These are phyloP conservation scores for Trametes coccinea DNA, from an alignment of 768 basidiomycete species.

Conservation along the genomic window DNA sequence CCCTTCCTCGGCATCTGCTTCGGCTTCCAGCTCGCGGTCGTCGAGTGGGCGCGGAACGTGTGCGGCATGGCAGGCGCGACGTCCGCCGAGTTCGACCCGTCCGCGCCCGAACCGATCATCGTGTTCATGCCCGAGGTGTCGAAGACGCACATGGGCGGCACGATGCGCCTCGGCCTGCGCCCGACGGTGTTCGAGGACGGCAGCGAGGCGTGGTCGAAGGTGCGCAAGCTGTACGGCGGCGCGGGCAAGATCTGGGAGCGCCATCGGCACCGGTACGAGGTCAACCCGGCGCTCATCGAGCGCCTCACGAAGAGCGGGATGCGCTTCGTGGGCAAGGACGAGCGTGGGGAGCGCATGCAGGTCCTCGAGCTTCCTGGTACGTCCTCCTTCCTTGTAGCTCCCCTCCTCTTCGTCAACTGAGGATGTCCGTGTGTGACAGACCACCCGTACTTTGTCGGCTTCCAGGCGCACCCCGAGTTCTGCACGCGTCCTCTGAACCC, in stretches of 20 bases:
- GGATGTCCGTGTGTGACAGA: conserved; percentile 45
- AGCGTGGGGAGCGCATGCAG: conserved; percentile 97
- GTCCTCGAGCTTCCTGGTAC: conserved; percentile 81
- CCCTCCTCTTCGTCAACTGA: background rate
- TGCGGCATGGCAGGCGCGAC: conserved; percentile 78
- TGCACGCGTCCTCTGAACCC: conserved; percentile 98
- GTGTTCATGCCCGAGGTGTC: conserved; percentile 99
- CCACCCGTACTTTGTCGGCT: conserved; percentile 90
- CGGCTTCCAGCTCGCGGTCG: conserved; percentile 95
- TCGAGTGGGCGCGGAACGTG: conserved; percentile 92
- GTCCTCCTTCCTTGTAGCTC: conserved; percentile 30
- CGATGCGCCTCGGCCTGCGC: conserved; percentile 99
- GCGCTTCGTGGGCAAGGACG: conserved; percentile 85
- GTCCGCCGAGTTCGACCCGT: conserved; percentile 76
- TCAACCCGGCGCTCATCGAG: conserved; percentile 86
- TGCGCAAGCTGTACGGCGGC: conserved; percentile 82
- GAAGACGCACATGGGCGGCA: conserved; percentile 97
- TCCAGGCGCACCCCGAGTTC: conserved; percentile 98
- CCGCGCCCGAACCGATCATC: conserved; percentile 69
- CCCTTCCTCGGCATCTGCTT: conserved; percentile 97
- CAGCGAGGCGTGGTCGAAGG: conserved; percentile 69
- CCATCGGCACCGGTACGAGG: conserved; percentile 94
- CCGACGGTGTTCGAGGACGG: conserved; percentile 84
- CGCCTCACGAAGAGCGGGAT: conserved; percentile 72
- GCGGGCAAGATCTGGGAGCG: conserved; percentile 88